Evolutionary conservation across 2,329 filamentous ascomycete genomes (phyloP).

Genomic region (Epichloe sp.): DNA sequence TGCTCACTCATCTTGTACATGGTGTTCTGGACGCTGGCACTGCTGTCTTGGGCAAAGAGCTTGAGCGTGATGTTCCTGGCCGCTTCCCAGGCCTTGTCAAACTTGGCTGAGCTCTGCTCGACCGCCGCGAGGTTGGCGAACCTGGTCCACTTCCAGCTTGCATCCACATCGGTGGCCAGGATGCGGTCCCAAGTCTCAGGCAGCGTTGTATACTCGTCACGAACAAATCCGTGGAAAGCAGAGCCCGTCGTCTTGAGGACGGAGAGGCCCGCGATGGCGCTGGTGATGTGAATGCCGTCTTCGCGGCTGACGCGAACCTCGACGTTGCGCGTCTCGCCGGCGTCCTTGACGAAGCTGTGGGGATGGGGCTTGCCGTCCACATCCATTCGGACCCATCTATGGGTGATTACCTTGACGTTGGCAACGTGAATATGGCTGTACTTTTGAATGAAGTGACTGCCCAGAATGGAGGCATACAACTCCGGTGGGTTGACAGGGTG

Average conservation of each 20-base stretch:
- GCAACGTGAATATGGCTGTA: slow-evolving; percentile 82
- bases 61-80: slow-evolving; percentile 81
- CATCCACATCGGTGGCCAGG: slow-evolving; percentile 83
- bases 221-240: slow-evolving; percentile 86
- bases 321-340: slow-evolving; percentile 74
- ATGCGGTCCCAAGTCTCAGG: slow-evolving; percentile 90
- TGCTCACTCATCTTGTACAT: slow-evolving; percentile 98
- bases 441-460: slow-evolving; percentile 74
- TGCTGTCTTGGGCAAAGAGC: slow-evolving; percentile 80
- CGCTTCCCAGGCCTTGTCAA: slow-evolving; percentile 65
- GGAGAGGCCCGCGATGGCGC: slow-evolving; percentile 66
- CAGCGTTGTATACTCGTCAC: slow-evolving; percentile 86
- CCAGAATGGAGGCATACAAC: slow-evolving; percentile 75
- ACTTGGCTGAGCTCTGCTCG: slow-evolving; percentile 47
- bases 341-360: slow-evolving; percentile 87
- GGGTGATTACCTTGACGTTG: slow-evolving; percentile 68
- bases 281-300: slow-evolving; percentile 61
- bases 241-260: slow-evolving; percentile 96
- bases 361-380: slow-evolving; percentile 84
- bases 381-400: slow-evolving; percentile 83
- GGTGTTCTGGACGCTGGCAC: slow-evolving; percentile 86
- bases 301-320: slow-evolving; percentile 56
- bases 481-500: slow-evolving; percentile 86
- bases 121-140: slow-evolving; percentile 58
- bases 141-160: slow-evolving; percentile 70